phyloP scores from a whole-genome alignment of 1,284 basidiomycete genomes.

The Cystobasidium pallidum region DNA sequence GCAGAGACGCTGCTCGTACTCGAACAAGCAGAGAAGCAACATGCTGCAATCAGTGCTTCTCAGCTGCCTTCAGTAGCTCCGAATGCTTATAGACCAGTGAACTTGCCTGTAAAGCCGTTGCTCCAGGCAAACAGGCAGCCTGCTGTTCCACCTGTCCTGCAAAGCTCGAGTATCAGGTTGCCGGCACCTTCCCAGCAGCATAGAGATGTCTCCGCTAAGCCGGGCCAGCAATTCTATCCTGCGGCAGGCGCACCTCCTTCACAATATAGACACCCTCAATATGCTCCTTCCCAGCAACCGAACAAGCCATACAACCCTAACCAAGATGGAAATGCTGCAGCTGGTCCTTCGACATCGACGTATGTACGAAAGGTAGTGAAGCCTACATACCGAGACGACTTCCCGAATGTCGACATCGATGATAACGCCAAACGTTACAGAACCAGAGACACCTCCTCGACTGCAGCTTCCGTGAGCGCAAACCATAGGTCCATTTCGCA shows the following conservation, averaged over 20 bases:
- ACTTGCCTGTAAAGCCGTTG: not conserved
- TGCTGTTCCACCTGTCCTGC: not conserved
- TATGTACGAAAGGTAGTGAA: not conserved
- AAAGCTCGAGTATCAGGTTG: not conserved
- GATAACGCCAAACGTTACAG: not conserved
- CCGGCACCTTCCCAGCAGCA: constrained; percentile 11
- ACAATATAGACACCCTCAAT: not conserved
- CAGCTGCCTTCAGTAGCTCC: not conserved
- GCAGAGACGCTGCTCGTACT: constrained; percentile 6
- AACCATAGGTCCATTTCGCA: not conserved
- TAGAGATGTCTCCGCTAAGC: constrained; percentile 7
- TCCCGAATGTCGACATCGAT: constrained; percentile 15
- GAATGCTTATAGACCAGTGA: not conserved
- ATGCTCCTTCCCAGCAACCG: not conserved
- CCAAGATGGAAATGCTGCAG: constrained; percentile 3
- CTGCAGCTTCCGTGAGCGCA: not conserved
- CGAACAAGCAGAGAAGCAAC: constrained; percentile 18
- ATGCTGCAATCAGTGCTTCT: constrained; percentile 13
- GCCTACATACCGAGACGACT: constrained; percentile 9
- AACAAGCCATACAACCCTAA: constrained; percentile 1
- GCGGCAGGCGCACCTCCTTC: not conserved
- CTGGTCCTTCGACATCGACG: constrained; percentile 4
- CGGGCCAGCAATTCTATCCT: not conserved
- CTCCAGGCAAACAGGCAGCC: not conserved
- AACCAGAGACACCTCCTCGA: not conserved